A percentile compares a stretch with the other conserved stretches of the same genome.
phyloP scores from a whole-genome alignment of 495 filamentous ascomycete species.

The Penicillium silybi region DNA sequence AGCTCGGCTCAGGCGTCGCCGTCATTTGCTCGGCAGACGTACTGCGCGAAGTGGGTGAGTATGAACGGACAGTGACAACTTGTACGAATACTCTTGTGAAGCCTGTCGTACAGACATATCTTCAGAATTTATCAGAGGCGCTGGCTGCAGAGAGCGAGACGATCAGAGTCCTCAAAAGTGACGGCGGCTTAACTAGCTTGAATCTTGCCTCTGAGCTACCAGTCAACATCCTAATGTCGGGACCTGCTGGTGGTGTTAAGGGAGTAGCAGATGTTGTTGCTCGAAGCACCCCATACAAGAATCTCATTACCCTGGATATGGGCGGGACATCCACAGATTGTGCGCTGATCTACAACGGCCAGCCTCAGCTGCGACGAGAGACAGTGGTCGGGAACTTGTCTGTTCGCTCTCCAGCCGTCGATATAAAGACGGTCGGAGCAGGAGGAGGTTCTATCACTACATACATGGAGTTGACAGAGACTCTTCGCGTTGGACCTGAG shows the following conservation, averaged over 20 bases:
- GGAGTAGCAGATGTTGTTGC: slow-evolving; percentile 46
- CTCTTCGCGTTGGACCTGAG: slow-evolving; percentile 46
- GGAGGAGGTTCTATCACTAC: slow-evolving; percentile 46
- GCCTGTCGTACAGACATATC: slow-evolving; percentile 45
- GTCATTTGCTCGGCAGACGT: slow-evolving; percentile 46
- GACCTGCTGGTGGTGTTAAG: slow-evolving; percentile 46
- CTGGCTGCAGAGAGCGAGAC: slow-evolving; percentile 37
- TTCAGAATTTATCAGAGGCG: slow-evolving; percentile 32
- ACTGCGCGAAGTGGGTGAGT: slow-evolving; percentile 47
- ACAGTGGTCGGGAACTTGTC: slow-evolving; percentile 42
- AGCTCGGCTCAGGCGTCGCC: slow-evolving; percentile 33
- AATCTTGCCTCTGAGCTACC: slow-evolving; percentile 42
- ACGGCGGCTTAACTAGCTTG: slow-evolving; percentile 45
- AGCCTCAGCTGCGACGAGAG: slow-evolving; percentile 44
- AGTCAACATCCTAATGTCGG: slow-evolving; percentile 47
- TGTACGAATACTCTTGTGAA: slow-evolving; percentile 50
- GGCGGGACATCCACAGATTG: slow-evolving; percentile 49
- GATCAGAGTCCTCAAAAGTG: slow-evolving; percentile 47
- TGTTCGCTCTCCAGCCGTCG: slow-evolving; percentile 46
- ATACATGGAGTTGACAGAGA: slow-evolving; percentile 45
- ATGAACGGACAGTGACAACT: slow-evolving; percentile 49
- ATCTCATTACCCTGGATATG: slow-evolving; percentile 50
- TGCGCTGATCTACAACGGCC: slow-evolving; percentile 42
- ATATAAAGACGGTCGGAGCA: slow-evolving; percentile 48
- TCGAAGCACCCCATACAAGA: slow-evolving; percentile 43